These are phyloP conservation scores for Pyrenochaeta sp. DNA, from an alignment of 2,329 filamentous ascomycete genomes.

Conservation along the genomic window DNA sequence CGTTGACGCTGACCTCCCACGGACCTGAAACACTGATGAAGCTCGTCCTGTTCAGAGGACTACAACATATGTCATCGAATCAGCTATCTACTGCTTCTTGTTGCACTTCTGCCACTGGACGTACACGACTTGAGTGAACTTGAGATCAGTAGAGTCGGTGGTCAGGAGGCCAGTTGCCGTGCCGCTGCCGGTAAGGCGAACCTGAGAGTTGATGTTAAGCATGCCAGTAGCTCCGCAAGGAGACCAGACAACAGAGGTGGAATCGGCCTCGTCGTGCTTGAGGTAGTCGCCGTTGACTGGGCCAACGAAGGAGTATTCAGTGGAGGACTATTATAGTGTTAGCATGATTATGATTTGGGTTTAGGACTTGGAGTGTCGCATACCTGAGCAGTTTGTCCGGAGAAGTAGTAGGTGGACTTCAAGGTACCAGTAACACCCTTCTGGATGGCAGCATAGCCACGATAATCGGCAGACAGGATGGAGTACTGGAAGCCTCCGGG, in stretches of 20 bases:
- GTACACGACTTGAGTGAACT: constrained; percentile 54
- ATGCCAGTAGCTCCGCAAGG: constrained; percentile 59
- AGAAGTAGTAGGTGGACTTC: constrained; percentile 64
- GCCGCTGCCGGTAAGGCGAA: constrained; percentile 48
- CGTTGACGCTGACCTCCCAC: constrained; percentile 6
- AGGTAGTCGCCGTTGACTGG: constrained; percentile 48
- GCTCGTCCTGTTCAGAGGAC: constrained; percentile 9
- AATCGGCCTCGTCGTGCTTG: constrained; percentile 52
- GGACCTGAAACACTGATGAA: constrained; percentile 13
- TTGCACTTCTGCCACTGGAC: constrained; percentile 55
- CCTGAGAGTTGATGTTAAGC: constrained; percentile 63
- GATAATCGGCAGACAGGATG: constrained; percentile 60
- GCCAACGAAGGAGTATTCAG: constrained; percentile 51
- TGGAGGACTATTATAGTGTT: constrained; percentile 37
- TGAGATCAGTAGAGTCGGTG: constrained; percentile 59
- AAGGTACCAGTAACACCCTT: constrained; percentile 56
- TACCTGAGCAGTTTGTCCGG: constrained; percentile 55
- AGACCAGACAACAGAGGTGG: constrained; percentile 60
- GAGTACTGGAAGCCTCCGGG: constrained; percentile 63
- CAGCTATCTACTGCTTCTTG: constrained; percentile 20
- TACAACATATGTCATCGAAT: constrained; percentile 13
- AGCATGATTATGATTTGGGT: too few relatives aligned
- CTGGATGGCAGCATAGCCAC: constrained; percentile 59
- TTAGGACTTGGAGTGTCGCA: constrained; percentile 4
- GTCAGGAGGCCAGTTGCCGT: constrained; percentile 52